Percentiles rank a stretch among this genome's conserved stretches.
Evolutionary conservation across 768 basidiomycete genomes (phyloP).

Genomic region (Boletus reticuloceps): DNA sequence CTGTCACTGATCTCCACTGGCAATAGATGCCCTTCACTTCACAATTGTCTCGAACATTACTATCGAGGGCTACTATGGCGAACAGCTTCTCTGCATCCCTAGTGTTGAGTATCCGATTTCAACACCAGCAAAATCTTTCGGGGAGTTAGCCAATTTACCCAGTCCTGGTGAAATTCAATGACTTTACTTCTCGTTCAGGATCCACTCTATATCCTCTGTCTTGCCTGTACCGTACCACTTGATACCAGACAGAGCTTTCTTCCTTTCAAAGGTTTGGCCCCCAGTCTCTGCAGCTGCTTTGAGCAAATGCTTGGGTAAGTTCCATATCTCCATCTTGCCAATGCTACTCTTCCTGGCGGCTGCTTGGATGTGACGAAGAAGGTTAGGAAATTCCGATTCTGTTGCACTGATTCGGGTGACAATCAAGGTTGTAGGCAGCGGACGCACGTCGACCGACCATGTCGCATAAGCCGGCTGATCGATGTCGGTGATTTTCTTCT

Average conservation of each 20-base stretch:
- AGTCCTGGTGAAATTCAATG: neutral
- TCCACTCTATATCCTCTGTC: conserved; percentile 39
- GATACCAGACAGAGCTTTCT: conserved; percentile 42
- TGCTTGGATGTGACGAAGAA: conserved; percentile 36
- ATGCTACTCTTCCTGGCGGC: conserved; percentile 36
- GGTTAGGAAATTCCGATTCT: conserved; percentile 29
- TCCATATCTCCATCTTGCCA: conserved; percentile 47
- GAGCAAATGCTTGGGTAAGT: conserved; percentile 36
- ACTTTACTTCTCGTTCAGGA: conserved; percentile 48
- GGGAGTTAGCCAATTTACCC: neutral
- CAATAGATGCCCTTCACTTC: too few species aligned
- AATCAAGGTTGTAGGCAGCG: conserved; percentile 35
- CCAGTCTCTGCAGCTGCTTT: conserved; percentile 27
- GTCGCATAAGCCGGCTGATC: conserved; percentile 33
- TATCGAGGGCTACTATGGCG: too few species aligned
- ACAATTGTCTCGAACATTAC: too few species aligned
- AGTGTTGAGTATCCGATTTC: neutral
- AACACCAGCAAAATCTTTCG: conserved; percentile 44
- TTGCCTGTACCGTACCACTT: conserved; percentile 48
- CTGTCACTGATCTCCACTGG: too few species aligned
- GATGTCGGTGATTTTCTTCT: conserved; percentile 4
- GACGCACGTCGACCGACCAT: conserved; percentile 42
- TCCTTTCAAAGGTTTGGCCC: conserved; percentile 32
- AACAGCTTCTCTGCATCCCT: too few species aligned
- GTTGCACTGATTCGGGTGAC: conserved; percentile 42